Evolutionary conservation across 805 yeast genomes (phyloP).

Genomic region (Saccharomycopsis fodiens): DNA sequence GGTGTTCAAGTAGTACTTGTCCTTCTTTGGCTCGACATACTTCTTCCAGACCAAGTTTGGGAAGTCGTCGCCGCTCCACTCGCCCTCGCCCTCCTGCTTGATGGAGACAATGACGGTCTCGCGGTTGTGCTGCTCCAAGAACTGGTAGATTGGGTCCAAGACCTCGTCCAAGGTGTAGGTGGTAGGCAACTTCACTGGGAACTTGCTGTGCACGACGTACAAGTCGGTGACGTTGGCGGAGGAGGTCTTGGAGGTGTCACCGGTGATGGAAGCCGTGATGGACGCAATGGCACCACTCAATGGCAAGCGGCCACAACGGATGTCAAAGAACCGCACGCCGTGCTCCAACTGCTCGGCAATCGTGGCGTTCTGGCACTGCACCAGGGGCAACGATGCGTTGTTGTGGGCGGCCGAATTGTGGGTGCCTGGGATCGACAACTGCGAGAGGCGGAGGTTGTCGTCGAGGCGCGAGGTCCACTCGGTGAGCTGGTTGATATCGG

Average conservation of each 20-base stretch:
- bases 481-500: constrained; percentile 12
- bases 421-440: constrained; percentile 73
- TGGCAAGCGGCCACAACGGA: constrained; percentile 54
- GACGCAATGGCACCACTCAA: constrained; percentile 38
- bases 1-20: constrained; percentile 53
- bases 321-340: constrained; percentile 71
- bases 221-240: constrained; percentile 41
- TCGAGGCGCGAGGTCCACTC: constrained; percentile 48
- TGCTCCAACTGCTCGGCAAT: constrained; percentile 55
- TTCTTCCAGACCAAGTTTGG: constrained; percentile 51
- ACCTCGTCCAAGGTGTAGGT: constrained; percentile 45
- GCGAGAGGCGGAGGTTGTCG: constrained; percentile 44
- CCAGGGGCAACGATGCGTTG: constrained; percentile 57
- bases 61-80: constrained; percentile 67
- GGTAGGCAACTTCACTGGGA: constrained; percentile 59
- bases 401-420: constrained; percentile 74
- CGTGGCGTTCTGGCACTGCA: constrained; percentile 62
- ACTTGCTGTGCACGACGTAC: constrained; percentile 66
- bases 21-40: constrained; percentile 41
- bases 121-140: constrained; percentile 41
- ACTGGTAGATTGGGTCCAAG: constrained; percentile 51
- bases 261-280: constrained; percentile 14
- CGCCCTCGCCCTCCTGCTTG: constrained; percentile 66
- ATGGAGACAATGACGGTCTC: constrained; percentile 62
- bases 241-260: constrained; percentile 10